Conservation (phyloP, 257 asterid species). For the Solanum megistacrolobum region DNA sequence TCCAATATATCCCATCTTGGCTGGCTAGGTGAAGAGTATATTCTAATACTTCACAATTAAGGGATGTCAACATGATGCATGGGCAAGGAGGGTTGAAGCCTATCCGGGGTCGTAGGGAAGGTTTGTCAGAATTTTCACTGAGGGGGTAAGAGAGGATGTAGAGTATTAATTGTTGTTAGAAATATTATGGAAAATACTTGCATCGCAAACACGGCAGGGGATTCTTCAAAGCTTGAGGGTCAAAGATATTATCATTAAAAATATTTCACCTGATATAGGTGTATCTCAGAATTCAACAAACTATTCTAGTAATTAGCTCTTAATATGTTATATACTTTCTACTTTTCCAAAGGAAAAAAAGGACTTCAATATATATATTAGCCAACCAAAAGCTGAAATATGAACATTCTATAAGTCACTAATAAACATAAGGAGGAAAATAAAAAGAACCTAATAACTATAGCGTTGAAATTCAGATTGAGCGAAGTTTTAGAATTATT, state of each 20-base stretch:
- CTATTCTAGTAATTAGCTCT: too few species aligned
- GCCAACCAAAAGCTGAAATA: background rate
- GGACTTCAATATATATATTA: too few species aligned
- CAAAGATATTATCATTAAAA: too few species aligned
- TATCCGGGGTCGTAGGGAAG: background rate
- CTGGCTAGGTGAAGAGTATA: background rate
- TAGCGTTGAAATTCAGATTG: background rate
- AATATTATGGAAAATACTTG: too few species aligned
- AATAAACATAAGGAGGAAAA: background rate
- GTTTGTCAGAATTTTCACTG: background rate
- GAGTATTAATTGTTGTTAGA: too few species aligned
- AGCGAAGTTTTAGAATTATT: background rate
- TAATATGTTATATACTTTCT: too few species aligned
- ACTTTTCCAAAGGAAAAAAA: too few species aligned
- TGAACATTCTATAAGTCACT: background rate
- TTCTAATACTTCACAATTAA: background rate
- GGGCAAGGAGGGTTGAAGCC: background rate
- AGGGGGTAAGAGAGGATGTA: background rate
- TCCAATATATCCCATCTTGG: background rate
- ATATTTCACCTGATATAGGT: too few species aligned
- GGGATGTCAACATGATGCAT: background rate
- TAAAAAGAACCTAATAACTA: background rate
- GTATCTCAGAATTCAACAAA: background rate
- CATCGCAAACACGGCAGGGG: accelerated
- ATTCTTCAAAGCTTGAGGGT: background rate